Evolutionary conservation across 2,329 filamentous ascomycete species (phyloP).

Genomic region (Neonectria faginata): DNA sequence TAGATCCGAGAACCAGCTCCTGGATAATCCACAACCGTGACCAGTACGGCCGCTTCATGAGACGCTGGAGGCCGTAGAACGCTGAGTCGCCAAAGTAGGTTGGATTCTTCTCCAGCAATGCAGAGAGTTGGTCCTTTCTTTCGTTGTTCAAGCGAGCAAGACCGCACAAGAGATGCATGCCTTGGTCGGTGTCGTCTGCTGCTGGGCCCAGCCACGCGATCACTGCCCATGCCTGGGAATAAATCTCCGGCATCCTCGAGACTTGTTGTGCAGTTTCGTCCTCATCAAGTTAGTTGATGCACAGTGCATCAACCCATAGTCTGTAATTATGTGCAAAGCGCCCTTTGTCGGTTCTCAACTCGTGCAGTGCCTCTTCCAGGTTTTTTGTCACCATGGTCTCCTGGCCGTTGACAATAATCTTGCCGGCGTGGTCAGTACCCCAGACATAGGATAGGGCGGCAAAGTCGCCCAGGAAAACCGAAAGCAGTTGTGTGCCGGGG

Average conservation of each 20-base stretch:
- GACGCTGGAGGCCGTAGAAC: conserved; percentile 24
- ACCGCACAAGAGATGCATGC: conserved; percentile 16
- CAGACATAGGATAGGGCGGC: conserved; percentile 23
- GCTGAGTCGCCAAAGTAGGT: conserved; percentile 18
- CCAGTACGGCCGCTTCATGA: conserved; percentile 29
- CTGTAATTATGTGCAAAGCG: conserved; percentile 20
- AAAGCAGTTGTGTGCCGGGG: conserved; percentile 9
- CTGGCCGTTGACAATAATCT: conserved; percentile 20
- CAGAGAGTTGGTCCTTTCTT: conserved; percentile 16
- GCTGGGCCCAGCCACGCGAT: conserved; percentile 27
- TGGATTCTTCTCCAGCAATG: conserved; percentile 11
- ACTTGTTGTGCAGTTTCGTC: conserved; percentile 24
- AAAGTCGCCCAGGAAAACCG: conserved; percentile 26
- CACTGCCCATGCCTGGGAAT: conserved; percentile 24
- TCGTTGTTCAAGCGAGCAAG: conserved; percentile 24
- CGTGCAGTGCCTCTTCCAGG: conserved; percentile 21
- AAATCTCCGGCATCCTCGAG: conserved; percentile 25
- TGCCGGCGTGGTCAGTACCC: conserved; percentile 22
- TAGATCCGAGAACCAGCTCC: conserved; percentile 28
- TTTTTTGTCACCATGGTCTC: conserved; percentile 26
- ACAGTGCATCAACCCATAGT: conserved; percentile 28
- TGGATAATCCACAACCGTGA: conserved; percentile 31
- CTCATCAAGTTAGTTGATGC: conserved; percentile 26
- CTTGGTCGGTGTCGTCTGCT: conserved; percentile 21
- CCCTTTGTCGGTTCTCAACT: conserved; percentile 8